Base-by-base conservation (phyloP, 1,139 yeast species). In the Saccharomyces hybrid region DNA sequence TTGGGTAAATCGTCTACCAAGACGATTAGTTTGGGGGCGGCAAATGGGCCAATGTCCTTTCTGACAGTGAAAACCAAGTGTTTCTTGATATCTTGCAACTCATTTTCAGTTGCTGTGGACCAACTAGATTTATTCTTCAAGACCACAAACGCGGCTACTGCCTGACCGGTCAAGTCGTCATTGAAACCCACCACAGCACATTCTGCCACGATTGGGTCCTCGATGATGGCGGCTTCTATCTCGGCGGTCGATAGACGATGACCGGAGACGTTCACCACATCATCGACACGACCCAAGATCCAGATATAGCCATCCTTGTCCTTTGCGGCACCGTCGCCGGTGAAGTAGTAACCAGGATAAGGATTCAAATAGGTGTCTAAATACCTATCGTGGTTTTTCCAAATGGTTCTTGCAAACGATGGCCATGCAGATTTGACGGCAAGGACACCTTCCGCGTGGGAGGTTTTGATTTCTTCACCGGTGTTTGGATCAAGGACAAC, bases 281-380 rank as follows among this genome's bases (percentile, higher is more conserved):
- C 93, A 67, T 86, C 93, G 55, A 85, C 91, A 72, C 93, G 78
- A 61, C 93, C 93, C 68, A 84, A 75, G 61, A 86, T 85, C 91
- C 91, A 86, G 73, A 75, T 84, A 73, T 81, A 85, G 1, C 91
- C 91, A 66, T 86, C 90, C 55, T 74, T 73, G 68, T 86, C 93
- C 66, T 90, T 79, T 13, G 89, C 90, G 46, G 89, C 90, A 72
- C 91, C 91, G 69, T 86, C 93, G 61, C 93, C 93, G 1, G 88
- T 80, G 73, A 86, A 86, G 71, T 84, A 86, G 66, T 81, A 79
- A 54, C 83, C 82, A 48, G 82, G 80, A 67, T 84, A 86, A 47
- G 89, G 88, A 56, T 79, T 82, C 64, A 84, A 73, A 70, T 86
- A 86, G 16, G 91, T 85, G 60, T 85, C 91, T 65, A 83, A 75